Conservation (phyloP, 352 stramenopile species). For the Globisporangium camurandrum region DNA sequence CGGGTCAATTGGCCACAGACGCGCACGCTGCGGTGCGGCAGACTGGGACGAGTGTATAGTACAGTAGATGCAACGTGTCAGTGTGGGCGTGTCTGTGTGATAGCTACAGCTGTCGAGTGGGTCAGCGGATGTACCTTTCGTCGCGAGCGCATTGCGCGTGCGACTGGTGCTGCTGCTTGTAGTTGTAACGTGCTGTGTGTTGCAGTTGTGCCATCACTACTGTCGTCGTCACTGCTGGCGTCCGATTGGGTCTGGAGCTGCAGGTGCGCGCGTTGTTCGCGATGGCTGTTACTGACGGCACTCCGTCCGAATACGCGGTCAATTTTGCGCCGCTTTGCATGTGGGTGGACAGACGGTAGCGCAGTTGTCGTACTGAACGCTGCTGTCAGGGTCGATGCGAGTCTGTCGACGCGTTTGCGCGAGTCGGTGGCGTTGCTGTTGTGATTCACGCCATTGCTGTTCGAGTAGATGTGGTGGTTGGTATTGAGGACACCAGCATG, state of each 20-base stretch:
- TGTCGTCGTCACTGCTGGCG: conserved; percentile 1
- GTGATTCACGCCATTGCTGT: no score
- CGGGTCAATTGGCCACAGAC: not conserved
- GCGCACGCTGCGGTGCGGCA: not conserved
- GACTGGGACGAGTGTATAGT: not conserved
- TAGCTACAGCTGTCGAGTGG: not conserved
- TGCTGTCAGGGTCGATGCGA: not conserved
- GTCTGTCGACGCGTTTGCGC: not conserved
- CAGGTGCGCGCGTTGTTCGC: conserved; percentile 13
- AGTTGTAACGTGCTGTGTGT: not conserved
- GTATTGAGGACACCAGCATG: no score
- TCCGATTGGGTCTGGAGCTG: conserved; percentile 19
- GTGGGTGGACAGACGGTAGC: not conserved
- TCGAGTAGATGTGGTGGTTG: no score
- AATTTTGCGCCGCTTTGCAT: conserved; percentile 41
- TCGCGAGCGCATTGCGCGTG: not conserved
- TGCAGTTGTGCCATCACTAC: not conserved
- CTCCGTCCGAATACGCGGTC: conserved; percentile 28
- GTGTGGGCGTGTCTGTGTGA: not conserved
- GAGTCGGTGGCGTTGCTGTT: no score
- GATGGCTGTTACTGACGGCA: conserved; percentile 14
- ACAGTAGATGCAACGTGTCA: not conserved
- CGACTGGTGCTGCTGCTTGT: not conserved
- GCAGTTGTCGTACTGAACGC: not conserved
- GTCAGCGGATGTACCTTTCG: not conserved